Conservation (phyloP, 345 rosid genomes). For the Hibiscus syriacus region DNA sequence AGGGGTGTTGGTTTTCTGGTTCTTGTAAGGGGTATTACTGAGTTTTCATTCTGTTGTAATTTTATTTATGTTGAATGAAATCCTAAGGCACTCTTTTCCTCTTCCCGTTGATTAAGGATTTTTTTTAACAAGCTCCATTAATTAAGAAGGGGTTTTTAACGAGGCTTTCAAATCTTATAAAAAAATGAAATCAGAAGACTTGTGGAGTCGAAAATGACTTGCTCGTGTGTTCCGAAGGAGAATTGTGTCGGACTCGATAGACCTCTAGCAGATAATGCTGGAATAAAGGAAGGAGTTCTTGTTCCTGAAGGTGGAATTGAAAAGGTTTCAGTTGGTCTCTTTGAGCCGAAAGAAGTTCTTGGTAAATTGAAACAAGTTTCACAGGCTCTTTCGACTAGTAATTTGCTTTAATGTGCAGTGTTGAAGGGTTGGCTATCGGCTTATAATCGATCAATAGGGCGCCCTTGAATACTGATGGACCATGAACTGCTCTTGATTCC, state of each 20-base stretch:
- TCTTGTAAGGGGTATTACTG: too few species aligned
- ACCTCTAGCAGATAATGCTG: slow-evolving; percentile 47
- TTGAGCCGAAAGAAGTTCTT: slow-evolving; percentile 48
- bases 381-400: slow-evolving; percentile 20
- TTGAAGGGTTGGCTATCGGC: slow-evolving; percentile 65
- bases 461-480: slow-evolving; percentile 31
- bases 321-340: slow-evolving; percentile 33
- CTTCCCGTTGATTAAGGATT: too few species aligned
- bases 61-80: too few species aligned
- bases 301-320: slow-evolving; percentile 51
- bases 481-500: slow-evolving; percentile 45
- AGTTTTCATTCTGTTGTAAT: too few species aligned
- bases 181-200: slow-evolving; percentile 66
- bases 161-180: too few species aligned
- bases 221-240: slow-evolving; percentile 44
- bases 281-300: slow-evolving; percentile 59
- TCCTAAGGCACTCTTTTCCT: too few species aligned
- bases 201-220: slow-evolving; percentile 47
- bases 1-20: too few species aligned
- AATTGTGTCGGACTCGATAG: slow-evolving; percentile 25
- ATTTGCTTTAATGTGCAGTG: slow-evolving; percentile 40
- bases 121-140: too few species aligned
- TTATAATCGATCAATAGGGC: slow-evolving; percentile 51
- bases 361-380: slow-evolving; percentile 40
- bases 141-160: too few species aligned